Evolutionary conservation across 805 yeast genomes (phyloP).

Genomic region (Wickerhamiella siamensis): DNA sequence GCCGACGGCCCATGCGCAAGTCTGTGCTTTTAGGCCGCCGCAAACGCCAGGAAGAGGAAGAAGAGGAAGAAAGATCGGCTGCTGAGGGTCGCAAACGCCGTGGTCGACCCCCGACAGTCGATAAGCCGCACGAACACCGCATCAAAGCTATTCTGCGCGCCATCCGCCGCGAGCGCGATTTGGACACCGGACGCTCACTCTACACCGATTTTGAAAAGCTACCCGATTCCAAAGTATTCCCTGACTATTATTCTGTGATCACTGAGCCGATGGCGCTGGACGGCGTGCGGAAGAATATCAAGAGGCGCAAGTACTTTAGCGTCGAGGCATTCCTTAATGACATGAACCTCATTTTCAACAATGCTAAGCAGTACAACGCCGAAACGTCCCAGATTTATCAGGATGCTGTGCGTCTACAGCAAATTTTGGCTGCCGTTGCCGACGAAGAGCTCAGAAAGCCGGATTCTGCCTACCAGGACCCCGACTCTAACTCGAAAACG

Average conservation of each 20-base stretch:
- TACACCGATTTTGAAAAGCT: constrained; percentile 60
- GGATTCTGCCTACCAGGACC: constrained; percentile 52
- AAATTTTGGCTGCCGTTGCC: constrained; percentile 38
- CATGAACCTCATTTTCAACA: constrained; percentile 56
- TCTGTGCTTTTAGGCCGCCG: constrained; percentile 14
- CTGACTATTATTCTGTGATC: constrained; percentile 35
- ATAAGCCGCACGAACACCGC: constrained; percentile 81
- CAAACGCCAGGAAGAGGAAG: constrained; percentile 20
- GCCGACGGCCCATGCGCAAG: constrained; percentile 18
- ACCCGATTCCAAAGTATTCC: constrained; percentile 48
- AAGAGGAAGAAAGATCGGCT: constrained; percentile 19
- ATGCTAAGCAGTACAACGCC: constrained; percentile 52
- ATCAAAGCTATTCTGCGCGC: constrained; percentile 76
- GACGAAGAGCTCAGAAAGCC: constrained; percentile 66
- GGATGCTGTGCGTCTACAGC: constrained; percentile 52
- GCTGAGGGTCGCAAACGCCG: constrained; percentile 44
- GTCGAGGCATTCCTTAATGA: constrained; percentile 70
- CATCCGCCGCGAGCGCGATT: constrained; percentile 56
- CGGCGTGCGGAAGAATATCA: constrained; percentile 58
- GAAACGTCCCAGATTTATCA: constrained; percentile 43
- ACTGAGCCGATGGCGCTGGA: constrained; percentile 31
- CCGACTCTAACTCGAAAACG: constrained; percentile 42
- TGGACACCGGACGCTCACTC: constrained; percentile 35
- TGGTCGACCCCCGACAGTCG: constrained; percentile 85
- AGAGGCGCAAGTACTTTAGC: constrained; percentile 64